Conservation (phyloP, 176 grass and related monocot species). For the Eleusine indica region DNA sequence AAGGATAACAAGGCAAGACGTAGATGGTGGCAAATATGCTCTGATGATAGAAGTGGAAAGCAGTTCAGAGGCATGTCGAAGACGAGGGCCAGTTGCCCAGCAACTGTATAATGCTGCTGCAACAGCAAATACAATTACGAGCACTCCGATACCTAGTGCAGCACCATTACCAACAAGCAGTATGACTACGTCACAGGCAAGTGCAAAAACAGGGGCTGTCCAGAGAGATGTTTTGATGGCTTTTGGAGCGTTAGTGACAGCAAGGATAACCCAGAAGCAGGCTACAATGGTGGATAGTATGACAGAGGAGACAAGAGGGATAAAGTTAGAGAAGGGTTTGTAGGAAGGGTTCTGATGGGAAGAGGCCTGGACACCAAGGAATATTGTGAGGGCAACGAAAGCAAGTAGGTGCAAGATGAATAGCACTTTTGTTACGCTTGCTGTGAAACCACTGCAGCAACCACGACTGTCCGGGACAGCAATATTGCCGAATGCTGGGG, state of each 20-base stretch:
- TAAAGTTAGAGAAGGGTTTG: conserved; percentile 60
- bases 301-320: conserved; percentile 54
- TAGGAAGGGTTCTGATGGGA: conserved; percentile 57
- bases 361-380: conserved; percentile 64
- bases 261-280: conserved; percentile 62
- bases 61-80: conserved; percentile 63
- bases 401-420: conserved; percentile 71
- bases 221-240: conserved; percentile 80
- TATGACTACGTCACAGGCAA: conserved; percentile 63
- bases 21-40: conserved; percentile 47
- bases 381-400: conserved; percentile 64
- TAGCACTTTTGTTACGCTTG: conserved; percentile 52
- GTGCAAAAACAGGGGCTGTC: conserved; percentile 61
- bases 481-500: conserved; percentile 50
- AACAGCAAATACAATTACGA: conserved; percentile 57
- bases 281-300: conserved; percentile 51
- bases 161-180: conserved; percentile 54
- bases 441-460: conserved; percentile 59
- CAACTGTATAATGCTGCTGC: conserved; percentile 68
- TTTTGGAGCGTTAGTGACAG: conserved; percentile 48
- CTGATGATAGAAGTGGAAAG: conserved; percentile 52
- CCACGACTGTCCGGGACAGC: conserved; percentile 45
- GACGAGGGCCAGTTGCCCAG: conserved; percentile 68
- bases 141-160: conserved; percentile 62
- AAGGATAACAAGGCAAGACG: conserved; percentile 48